Percentiles rank a stretch among this genome's conserved stretches.
phyloP scores from a whole-genome alignment of 305 asterid species.

The Withania somnifera region DNA sequence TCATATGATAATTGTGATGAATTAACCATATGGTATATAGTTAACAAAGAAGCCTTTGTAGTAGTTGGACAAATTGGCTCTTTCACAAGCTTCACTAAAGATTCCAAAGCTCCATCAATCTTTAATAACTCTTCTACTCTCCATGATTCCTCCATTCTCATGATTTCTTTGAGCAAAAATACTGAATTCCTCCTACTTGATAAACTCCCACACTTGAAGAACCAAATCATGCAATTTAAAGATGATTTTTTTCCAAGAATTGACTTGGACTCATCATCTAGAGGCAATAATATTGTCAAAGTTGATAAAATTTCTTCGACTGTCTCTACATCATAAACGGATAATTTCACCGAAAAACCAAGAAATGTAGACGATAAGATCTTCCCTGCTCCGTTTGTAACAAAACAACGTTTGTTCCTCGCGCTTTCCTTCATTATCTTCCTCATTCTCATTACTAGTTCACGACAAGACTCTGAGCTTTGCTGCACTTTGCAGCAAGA shows the following conservation, averaged over 20 bases:
- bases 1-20: conserved; percentile 1
- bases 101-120: conserved; percentile 19
- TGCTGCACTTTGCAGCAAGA: conserved; percentile 9
- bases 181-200: conserved; percentile 26
- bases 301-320: conserved; percentile 30
- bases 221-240: conserved; percentile 17
- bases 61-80: conserved; percentile 39
- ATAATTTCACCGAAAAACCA: conserved; percentile 12
- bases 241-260: conserved; percentile 25
- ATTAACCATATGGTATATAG: conserved; percentile 29
- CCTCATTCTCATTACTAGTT: conserved; percentile 22
- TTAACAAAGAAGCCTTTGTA: conserved; percentile 34
- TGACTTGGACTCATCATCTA: conserved; percentile 23
- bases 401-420: conserved; percentile 29
- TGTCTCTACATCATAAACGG: not conserved
- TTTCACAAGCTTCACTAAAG: conserved; percentile 22
- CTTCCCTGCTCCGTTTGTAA: conserved; percentile 13
- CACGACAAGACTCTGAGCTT: conserved; percentile 20
- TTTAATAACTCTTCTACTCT: conserved; percentile 12
- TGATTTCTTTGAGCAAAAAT: conserved; percentile 13
- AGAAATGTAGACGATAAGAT: conserved; percentile 23
- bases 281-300: conserved; percentile 17
- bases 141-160: conserved; percentile 11
- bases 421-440: conserved; percentile 25
- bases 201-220: conserved; percentile 24